These are phyloP conservation scores for Fusarium udum DNA, from an alignment of 2,329 filamentous ascomycete genomes.

Conservation along the genomic window DNA sequence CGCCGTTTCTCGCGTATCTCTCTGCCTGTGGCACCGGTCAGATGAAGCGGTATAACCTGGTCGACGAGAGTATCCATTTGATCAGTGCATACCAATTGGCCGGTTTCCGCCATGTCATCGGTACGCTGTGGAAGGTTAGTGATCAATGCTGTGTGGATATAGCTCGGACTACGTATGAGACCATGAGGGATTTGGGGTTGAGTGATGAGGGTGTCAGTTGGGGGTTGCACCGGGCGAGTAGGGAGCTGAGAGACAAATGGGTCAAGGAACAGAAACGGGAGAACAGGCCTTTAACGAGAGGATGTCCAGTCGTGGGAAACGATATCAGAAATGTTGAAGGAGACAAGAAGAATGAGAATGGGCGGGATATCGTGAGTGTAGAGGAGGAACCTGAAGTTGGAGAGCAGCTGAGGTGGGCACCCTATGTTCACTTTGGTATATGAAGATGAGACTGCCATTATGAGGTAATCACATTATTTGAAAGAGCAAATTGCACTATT, in stretches of 20 bases:
- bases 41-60: background rate
- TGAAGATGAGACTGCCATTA: background rate
- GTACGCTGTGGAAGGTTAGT: background rate
- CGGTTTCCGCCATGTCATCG: accelerated
- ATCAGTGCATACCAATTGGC: background rate
- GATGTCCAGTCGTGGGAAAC: accelerated
- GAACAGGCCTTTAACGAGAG: accelerated
- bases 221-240: accelerated
- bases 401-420: background rate
- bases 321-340: accelerated
- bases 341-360: background rate
- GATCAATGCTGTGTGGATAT: background rate
- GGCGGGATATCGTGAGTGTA: background rate
- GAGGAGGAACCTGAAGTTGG: background rate
- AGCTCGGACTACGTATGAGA: background rate
- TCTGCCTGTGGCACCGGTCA: background rate
- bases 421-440: background rate
- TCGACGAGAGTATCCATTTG: accelerated
- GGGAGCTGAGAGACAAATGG: background rate
- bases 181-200: accelerated
- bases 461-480: background rate
- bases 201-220: accelerated
- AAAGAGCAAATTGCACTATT: background rate
- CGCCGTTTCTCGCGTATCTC: accelerated
- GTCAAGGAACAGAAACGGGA: background rate